Conservation (phyloP, 1,284 basidiomycete species). For the Tylopilus microsporus region DNA sequence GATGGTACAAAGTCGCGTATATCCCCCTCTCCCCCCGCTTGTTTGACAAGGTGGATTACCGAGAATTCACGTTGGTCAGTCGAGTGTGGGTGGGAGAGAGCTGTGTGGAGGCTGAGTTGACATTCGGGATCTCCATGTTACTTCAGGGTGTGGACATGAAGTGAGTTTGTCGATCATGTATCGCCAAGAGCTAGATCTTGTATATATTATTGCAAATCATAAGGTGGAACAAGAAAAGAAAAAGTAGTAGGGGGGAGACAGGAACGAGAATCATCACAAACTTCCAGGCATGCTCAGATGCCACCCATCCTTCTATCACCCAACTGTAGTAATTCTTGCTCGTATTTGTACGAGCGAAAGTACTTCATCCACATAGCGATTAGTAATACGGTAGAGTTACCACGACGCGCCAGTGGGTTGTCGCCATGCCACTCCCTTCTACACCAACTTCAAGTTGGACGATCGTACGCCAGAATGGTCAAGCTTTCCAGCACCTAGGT, state of each 20-base stretch:
- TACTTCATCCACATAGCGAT: too few species aligned
- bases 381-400: too few species aligned
- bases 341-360: too few species aligned
- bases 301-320: neutral
- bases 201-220: neutral
- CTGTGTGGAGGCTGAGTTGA: conserved; percentile 12
- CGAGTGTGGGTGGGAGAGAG: conserved; percentile 16
- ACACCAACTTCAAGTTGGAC: neutral
- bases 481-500: neutral
- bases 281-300: neutral
- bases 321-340: too few species aligned
- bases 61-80: conserved; percentile 26
- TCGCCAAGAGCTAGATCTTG: neutral
- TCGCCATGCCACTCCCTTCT: too few species aligned
- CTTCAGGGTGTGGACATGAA: conserved; percentile 21
- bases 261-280: neutral
- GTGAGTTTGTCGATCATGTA: neutral
- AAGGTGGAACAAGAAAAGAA: neutral
- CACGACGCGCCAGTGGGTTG: too few species aligned
- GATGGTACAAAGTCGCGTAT: conserved; percentile 30
- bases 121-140: conserved; percentile 26
- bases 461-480: neutral
- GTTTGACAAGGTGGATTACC: conserved; percentile 32
- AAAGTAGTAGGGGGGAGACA: neutral
- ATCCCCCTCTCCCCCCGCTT: conserved; percentile 31